Percentiles rank a stretch among this genome's conserved stretches.
Evolutionary conservation across 2,329 filamentous ascomycete species (phyloP).

Genomic region (Cladosporium sp.): DNA sequence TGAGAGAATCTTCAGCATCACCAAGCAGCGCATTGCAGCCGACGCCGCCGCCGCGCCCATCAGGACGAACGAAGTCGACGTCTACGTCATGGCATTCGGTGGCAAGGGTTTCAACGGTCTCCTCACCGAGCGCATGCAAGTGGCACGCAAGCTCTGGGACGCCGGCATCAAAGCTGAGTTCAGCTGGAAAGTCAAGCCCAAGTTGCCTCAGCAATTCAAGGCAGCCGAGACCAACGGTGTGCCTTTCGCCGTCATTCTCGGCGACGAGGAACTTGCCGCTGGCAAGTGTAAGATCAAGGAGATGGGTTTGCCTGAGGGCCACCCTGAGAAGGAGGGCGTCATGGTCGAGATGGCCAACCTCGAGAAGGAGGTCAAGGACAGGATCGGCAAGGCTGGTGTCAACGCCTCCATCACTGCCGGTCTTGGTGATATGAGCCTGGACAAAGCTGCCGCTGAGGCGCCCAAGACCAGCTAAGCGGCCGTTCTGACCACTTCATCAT

Average conservation of each 20-base stretch:
- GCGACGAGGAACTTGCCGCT: conserved; percentile 78
- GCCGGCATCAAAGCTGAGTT: conserved; percentile 90
- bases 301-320: conserved; percentile 70
- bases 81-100: conserved; percentile 92
- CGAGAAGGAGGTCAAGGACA: conserved; percentile 57
- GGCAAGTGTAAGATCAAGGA: conserved; percentile 88
- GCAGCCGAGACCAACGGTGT: conserved; percentile 73
- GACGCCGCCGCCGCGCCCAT: conserved; percentile 52
- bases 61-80: conserved; percentile 73
- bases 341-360: conserved; percentile 62
- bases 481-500: neutral
- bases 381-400: conserved; percentile 32
- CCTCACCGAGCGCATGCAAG: conserved; percentile 75
- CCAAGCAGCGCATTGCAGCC: conserved; percentile 67
- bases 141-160: conserved; percentile 74
- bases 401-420: conserved; percentile 17
- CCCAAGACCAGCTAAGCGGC: conserved; percentile 17
- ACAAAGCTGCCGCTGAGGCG: conserved; percentile 19
- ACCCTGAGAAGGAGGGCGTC: conserved; percentile 86
- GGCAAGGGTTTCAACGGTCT: conserved; percentile 78
- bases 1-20: conserved; percentile 91
- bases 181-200: conserved; percentile 84
- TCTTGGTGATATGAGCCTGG: conserved; percentile 21
- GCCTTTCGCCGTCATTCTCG: conserved; percentile 82
- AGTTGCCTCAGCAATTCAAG: conserved; percentile 85